Conservation (phyloP, 352 stramenopile genomes). For the Phytophthora fragariaefolia region DNA sequence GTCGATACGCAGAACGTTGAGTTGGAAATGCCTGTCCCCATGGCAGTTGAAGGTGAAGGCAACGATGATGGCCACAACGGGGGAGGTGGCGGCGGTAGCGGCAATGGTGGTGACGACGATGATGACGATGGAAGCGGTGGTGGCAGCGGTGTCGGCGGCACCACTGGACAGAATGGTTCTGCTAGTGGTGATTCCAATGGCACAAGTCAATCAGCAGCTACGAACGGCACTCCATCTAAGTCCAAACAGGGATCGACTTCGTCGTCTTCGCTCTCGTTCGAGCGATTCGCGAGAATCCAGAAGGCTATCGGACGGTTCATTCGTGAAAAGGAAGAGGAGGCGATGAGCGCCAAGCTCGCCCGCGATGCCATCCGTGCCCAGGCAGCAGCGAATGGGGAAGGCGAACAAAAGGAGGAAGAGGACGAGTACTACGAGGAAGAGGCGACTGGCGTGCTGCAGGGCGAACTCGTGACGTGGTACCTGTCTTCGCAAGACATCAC, state of each 20-base stretch:
- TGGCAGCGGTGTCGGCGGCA: not conserved
- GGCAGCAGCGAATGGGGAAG: slow-evolving; percentile 14
- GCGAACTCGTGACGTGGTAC: slow-evolving; percentile 88
- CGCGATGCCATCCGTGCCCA: slow-evolving; percentile 43
- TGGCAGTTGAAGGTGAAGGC: slow-evolving; percentile 50
- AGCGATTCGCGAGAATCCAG: slow-evolving; percentile 84
- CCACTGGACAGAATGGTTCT: slow-evolving; percentile 18
- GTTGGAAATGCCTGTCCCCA: slow-evolving; percentile 75
- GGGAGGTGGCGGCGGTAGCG: slow-evolving; percentile 16
- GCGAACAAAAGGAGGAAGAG: slow-evolving; percentile 30
- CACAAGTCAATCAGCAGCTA: slow-evolving; percentile 4
- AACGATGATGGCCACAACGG: slow-evolving; percentile 53
- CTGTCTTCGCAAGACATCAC: slow-evolving; percentile 85
- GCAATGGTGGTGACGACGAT: slow-evolving; percentile 9
- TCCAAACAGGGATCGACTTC: slow-evolving; percentile 30
- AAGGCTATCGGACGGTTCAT: slow-evolving; percentile 82
- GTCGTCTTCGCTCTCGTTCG: slow-evolving; percentile 73
- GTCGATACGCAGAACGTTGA: slow-evolving; percentile 98
- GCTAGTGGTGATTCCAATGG: slow-evolving; percentile 21
- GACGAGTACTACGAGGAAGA: slow-evolving; percentile 69
- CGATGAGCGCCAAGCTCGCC: slow-evolving; percentile 53
- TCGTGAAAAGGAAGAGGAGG: slow-evolving; percentile 79
- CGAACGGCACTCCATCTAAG: slow-evolving; percentile 30
- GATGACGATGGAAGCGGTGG: slow-evolving; percentile 8
- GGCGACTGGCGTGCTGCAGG: slow-evolving; percentile 68